Percentiles rank a stretch among this genome's conserved stretches.
These are phyloP conservation scores for Saururus chinensis DNA, from an alignment of 164 flowering plant genomes.

Conservation along the genomic window DNA sequence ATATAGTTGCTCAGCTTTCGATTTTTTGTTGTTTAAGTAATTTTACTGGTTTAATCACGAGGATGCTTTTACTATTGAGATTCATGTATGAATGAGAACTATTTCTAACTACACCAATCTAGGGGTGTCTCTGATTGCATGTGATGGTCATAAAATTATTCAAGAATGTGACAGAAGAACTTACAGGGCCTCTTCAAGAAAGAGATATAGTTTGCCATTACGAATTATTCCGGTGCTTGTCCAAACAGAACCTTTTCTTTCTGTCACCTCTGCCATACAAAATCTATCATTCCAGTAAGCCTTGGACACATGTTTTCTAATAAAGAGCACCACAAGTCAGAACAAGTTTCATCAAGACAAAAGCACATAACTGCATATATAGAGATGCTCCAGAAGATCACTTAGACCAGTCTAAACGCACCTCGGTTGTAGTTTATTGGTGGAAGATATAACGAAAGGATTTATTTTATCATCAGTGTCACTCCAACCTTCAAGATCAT, in stretches of 20 bases:
- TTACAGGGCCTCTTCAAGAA: slow-evolving; percentile 67
- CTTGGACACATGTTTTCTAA: slow-evolving; percentile 48
- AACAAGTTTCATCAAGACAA: not conserved
- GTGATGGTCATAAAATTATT: not conserved
- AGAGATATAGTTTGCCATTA: slow-evolving; percentile 43
- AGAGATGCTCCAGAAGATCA: not conserved
- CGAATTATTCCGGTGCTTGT: slow-evolving; percentile 64
- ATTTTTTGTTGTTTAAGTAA: not conserved
- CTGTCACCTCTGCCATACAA: slow-evolving; percentile 67
- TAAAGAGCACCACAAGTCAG: not conserved
- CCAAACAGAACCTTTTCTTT: slow-evolving; percentile 59
- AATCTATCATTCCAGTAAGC: slow-evolving; percentile 56
- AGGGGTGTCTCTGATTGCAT: not conserved
- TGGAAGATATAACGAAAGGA: not conserved
- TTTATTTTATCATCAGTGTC: not conserved
- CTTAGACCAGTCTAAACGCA: not conserved
- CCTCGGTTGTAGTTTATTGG: not conserved
- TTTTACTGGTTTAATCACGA: not conserved
- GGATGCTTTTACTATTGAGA: not conserved
- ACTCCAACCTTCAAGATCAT: not conserved
- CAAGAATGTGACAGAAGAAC: not conserved
- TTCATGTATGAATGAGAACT: not conserved
- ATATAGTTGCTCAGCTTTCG: not conserved
- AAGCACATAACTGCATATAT: not conserved
- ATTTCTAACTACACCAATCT: not conserved